A percentile compares a stretch with the other conserved stretches of the same genome.
These are phyloP conservation scores for Mesembryanthemum crystallinum DNA, from an alignment of 148 eudicot genomes.

Conservation along the genomic window DNA sequence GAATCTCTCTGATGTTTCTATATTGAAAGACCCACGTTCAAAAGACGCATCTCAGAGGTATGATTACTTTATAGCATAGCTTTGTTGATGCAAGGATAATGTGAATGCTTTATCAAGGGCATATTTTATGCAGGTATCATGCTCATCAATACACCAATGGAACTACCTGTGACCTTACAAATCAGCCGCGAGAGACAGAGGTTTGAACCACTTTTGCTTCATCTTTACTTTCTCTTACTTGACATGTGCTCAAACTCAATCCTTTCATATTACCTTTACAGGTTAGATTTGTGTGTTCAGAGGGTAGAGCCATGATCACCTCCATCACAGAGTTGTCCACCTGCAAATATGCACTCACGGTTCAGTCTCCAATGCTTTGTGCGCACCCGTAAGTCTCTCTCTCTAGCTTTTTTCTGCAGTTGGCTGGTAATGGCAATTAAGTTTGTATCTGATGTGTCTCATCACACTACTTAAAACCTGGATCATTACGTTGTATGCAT, in stretches of 20 bases:
- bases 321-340: slow-evolving; percentile 90
- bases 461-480: neutral
- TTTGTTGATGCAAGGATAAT: neutral
- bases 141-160: slow-evolving; percentile 84
- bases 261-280: slow-evolving; percentile 30
- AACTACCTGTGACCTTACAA: slow-evolving; percentile 81
- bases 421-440: neutral
- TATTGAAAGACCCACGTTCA: slow-evolving; percentile 85
- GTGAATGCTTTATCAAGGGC: slow-evolving; percentile 1
- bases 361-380: slow-evolving; percentile 83
- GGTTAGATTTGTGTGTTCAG: slow-evolving; percentile 96
- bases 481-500: too few relatives aligned
- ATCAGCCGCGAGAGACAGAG: slow-evolving; percentile 88
- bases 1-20: slow-evolving; percentile 70
- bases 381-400: slow-evolving; percentile 73
- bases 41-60: slow-evolving; percentile 94
- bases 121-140: slow-evolving; percentile 65
- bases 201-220: slow-evolving; percentile 26
- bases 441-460: neutral
- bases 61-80: neutral
- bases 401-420: neutral
- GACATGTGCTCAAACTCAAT: neutral
- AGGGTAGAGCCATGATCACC: slow-evolving; percentile 80
- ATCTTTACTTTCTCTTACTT: slow-evolving; percentile 15
- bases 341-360: slow-evolving; percentile 90